phyloP scores from a whole-genome alignment of 2,329 filamentous ascomycete species.

The Daldinia eschscholtzii region DNA sequence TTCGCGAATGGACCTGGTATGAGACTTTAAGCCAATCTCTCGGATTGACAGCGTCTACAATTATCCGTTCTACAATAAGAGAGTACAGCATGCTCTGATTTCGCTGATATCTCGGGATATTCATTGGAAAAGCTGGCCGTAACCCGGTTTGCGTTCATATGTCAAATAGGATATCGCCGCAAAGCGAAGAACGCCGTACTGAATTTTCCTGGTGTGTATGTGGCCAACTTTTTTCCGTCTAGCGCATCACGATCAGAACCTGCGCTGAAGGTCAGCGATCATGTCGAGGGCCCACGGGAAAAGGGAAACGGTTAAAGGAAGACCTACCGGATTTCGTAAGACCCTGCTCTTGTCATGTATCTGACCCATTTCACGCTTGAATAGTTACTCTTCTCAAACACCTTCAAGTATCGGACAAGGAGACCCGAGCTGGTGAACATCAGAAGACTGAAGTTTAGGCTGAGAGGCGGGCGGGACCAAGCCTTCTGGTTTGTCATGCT shows the following conservation, averaged over 20 bases:
- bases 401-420: conserved; percentile 93
- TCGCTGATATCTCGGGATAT: conserved; percentile 29
- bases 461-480: conserved; percentile 94
- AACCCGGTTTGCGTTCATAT: conserved; percentile 12
- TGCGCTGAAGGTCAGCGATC: conserved; percentile 25
- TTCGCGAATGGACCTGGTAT: conserved; percentile 13
- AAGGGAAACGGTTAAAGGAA: neutral
- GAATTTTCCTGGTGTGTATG: conserved; percentile 1
- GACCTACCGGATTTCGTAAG: conserved; percentile 90
- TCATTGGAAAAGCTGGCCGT: conserved; percentile 1
- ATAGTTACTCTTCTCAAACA: conserved; percentile 99
- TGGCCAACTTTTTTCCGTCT: conserved; percentile 4
- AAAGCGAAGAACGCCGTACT: neutral
- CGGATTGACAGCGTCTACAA: conserved; percentile 16
- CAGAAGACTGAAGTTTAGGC: conserved; percentile 89
- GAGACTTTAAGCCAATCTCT: conserved; percentile 5
- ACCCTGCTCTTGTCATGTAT: conserved; percentile 98
- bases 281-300: neutral
- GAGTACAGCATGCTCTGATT: neutral
- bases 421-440: conserved; percentile 98
- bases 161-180: conserved; percentile 8
- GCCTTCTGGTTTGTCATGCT: conserved; percentile 99
- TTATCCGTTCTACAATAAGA: conserved; percentile 8
- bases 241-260: conserved; percentile 31
- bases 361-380: conserved; percentile 99